phyloP scores from a whole-genome alignment of 768 basidiomycete species.

The Strobilomyces confusus region DNA sequence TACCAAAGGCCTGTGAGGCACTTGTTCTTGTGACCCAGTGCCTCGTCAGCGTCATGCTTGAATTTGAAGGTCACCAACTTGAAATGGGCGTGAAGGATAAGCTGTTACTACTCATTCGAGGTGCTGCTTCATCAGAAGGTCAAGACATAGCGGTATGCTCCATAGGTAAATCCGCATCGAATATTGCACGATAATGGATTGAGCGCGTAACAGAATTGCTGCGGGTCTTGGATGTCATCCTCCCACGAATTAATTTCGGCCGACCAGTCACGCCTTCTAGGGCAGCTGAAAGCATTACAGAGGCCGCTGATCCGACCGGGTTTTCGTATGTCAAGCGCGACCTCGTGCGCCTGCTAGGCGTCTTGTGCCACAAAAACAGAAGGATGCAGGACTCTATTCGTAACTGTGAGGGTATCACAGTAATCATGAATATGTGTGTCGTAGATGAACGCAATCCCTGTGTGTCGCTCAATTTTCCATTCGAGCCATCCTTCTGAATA shows the following conservation, averaged over 20 bases:
- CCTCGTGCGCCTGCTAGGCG: conserved; percentile 82
- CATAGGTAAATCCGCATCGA: conserved; percentile 45
- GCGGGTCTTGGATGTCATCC: conserved; percentile 69
- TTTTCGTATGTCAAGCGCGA: conserved; percentile 87
- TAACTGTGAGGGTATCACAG: conserved; percentile 65
- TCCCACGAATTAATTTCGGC: conserved; percentile 82
- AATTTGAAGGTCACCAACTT: conserved; percentile 33
- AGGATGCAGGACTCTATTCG: conserved; percentile 74
- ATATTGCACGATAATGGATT: not conserved
- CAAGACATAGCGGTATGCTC: conserved; percentile 50
- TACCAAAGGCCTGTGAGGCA: conserved; percentile 79
- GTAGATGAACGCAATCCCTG: conserved; percentile 91
- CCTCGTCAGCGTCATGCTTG: conserved; percentile 58
- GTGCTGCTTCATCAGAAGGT: conserved; percentile 36
- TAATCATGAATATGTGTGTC: conserved; percentile 85
- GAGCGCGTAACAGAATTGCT: conserved; percentile 64
- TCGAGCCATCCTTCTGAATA: not conserved
- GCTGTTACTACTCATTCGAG: conserved; percentile 42
- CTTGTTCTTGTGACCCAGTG: conserved; percentile 77
- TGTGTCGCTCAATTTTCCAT: conserved; percentile 41
- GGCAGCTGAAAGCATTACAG: conserved; percentile 15
- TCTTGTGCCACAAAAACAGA: conserved; percentile 61
- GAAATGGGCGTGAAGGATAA: conserved; percentile 4
- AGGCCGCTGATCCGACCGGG: conserved; percentile 43
- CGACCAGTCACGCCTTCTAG: conserved; percentile 41